Conservation (phyloP, 176 grass and related monocot species). For the Musa acuminata region DNA sequence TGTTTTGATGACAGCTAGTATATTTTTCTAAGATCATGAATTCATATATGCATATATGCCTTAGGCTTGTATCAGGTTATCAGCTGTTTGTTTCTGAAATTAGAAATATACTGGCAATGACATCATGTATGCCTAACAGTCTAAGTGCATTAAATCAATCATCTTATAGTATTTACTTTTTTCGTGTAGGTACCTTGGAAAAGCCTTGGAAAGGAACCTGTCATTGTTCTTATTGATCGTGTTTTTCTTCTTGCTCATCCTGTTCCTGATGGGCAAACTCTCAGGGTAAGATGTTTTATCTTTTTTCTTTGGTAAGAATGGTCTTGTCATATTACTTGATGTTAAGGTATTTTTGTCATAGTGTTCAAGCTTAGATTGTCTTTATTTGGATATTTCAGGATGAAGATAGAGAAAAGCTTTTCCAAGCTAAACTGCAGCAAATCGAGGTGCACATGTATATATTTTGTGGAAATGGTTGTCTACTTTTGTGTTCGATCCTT, state of each 20-base stretch:
- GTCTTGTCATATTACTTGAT: not conserved
- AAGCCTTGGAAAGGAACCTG: slow-evolving; percentile 90
- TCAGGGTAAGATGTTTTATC: slow-evolving; percentile 39
- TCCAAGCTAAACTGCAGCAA: slow-evolving; percentile 90
- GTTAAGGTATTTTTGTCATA: not conserved
- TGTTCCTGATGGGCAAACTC: slow-evolving; percentile 67
- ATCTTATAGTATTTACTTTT: not conserved
- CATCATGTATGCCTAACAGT: too few relatives aligned
- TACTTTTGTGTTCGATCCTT: not conserved
- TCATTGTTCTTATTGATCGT: slow-evolving; percentile 87
- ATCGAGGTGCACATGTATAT: slow-evolving; percentile 58
- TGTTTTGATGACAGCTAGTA: not conserved
- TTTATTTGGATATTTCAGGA: slow-evolving; percentile 32
- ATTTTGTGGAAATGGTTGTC: not conserved
- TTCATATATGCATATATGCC: too few relatives aligned
- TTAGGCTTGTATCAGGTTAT: not conserved
- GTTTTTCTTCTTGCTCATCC: slow-evolving; percentile 92
- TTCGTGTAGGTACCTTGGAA: slow-evolving; percentile 88
- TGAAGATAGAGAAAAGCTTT: slow-evolving; percentile 96
- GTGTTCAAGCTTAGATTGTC: not conserved
- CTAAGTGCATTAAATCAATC: not conserved
- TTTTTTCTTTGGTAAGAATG: not conserved
- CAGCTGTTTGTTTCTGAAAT: slow-evolving; percentile 9
- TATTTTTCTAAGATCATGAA: too few relatives aligned
- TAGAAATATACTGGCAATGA: too few relatives aligned